Evolutionary conservation across 2,329 filamentous ascomycete genomes (phyloP), one percentile per base, ranked within the genome.

Genomic region (Ampelomyces quisqualis): DNA sequence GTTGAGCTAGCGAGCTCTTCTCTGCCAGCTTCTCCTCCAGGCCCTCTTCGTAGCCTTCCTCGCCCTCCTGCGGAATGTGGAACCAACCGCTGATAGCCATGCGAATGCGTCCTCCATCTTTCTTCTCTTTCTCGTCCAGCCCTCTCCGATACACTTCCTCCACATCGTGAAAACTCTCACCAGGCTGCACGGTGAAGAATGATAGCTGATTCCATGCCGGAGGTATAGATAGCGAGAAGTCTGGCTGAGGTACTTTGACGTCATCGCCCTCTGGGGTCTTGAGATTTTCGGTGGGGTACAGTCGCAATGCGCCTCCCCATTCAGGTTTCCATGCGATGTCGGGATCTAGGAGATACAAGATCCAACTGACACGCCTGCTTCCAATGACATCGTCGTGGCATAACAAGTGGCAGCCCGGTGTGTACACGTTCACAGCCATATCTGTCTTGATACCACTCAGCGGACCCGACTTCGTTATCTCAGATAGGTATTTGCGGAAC

Each of bases 51-150:
- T 86, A 98, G 29, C 93, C 93, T 18, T 95, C 89, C 68, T 98
- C 93, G 40, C 91, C 91, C 55, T 87, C 73, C 70, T 98, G 93
- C 0, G 93, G 93, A 50, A 98, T 97, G 70, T 98, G 93, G 69
- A 94, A 98, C 93, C 93, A 98, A 37, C 93, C 93, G 64, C 89
- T 95, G 63, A 98, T 95, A 35, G 93, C 93, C 91, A 98, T 97
- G 54, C 93, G 84, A 34, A 96, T 82, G 33, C 88, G 81, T 1
- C 85, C 85, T 13, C 85, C 85, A 43, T 90, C 80, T 62, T 78
- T 67, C 77, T 81, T 64, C 77, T 78, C 39, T 82, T 78, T 69
- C 81, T 79, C 57, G 73, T 78, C 64, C 73, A 75, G 45, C 65
- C 76, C 50, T 72, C 75, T 59, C 65, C 87, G 82, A 71, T 96